These are phyloP conservation scores for Lentinula detonsa DNA, from an alignment of 768 basidiomycete genomes.

Conservation along the genomic window DNA sequence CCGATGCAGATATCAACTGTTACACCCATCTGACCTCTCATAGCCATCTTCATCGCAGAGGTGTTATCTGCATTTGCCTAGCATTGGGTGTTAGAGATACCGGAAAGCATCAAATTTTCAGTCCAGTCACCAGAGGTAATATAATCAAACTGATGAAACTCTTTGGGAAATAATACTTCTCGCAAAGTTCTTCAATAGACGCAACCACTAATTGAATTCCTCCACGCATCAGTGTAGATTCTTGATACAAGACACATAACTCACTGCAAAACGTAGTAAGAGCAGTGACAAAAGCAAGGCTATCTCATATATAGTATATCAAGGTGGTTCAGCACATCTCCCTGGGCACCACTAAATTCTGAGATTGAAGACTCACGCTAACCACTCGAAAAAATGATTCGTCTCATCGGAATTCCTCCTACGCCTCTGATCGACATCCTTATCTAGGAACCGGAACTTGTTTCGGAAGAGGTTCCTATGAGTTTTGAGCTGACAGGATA, in stretches of 20 bases:
- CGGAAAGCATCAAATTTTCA: too few species aligned
- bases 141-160: constrained; percentile 85
- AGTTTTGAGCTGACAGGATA: constrained; percentile 51
- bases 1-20: constrained; percentile 79
- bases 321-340: too few species aligned
- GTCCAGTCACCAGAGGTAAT: constrained; percentile 56
- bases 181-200: constrained; percentile 87
- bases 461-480: constrained; percentile 58
- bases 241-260: constrained; percentile 6
- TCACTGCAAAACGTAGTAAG: neutral
- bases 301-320: neutral
- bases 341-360: neutral
- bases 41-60: constrained; percentile 76
- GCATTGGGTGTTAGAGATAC: too few species aligned
- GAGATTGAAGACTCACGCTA: constrained; percentile 52
- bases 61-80: constrained; percentile 66
- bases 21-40: constrained; percentile 64
- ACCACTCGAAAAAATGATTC: neutral
- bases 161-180: constrained; percentile 74
- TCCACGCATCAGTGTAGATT: constrained; percentile 12
- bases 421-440: neutral
- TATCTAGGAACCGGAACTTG: constrained; percentile 9
- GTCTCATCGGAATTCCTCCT: constrained; percentile 11
- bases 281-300: neutral
- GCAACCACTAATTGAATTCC: constrained; percentile 56